These are phyloP conservation scores for Knoxdaviesia proteae DNA, from an alignment of 2,329 filamentous ascomycete genomes.

Conservation along the genomic window DNA sequence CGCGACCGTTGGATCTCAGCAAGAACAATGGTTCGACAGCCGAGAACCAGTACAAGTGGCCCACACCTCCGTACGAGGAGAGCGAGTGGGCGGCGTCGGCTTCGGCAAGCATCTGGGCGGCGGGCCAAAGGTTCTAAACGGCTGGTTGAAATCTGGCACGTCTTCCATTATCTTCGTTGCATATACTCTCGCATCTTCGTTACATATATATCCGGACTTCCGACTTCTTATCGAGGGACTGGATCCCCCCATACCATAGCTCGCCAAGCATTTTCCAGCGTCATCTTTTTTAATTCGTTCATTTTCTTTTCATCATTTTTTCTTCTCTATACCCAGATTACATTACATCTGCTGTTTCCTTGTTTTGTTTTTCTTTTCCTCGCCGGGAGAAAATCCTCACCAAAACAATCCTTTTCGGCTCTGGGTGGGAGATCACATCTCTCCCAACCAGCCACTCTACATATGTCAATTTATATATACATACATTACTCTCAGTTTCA, in stretches of 20 bases:
- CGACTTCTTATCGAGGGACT: not conserved
- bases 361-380: not conserved
- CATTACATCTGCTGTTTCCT: not conserved
- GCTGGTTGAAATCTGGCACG: slow-evolving; percentile 1
- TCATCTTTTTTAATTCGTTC: not conserved
- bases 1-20: slow-evolving; percentile 50
- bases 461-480: not conserved
- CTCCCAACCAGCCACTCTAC: not conserved
- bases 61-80: slow-evolving; percentile 87
- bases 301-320: slow-evolving; percentile 5
- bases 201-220: not conserved
- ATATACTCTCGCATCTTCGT: not conserved
- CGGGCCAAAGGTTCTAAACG: slow-evolving; percentile 38
- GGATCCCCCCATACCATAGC: not conserved
- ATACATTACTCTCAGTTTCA: not conserved
- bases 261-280: not conserved
- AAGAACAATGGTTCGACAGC: slow-evolving; percentile 22
- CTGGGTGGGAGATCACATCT: no score
- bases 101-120: slow-evolving; percentile 61
- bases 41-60: slow-evolving; percentile 51
- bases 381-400: not conserved
- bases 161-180: slow-evolving; percentile 2
- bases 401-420: no score
- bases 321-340: not conserved
- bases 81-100: slow-evolving; percentile 76